Evolutionary conservation across 345 rosid genomes (phyloP), one percentile per base, ranked within the genome.

Genomic region (Salix koriyanagi): DNA sequence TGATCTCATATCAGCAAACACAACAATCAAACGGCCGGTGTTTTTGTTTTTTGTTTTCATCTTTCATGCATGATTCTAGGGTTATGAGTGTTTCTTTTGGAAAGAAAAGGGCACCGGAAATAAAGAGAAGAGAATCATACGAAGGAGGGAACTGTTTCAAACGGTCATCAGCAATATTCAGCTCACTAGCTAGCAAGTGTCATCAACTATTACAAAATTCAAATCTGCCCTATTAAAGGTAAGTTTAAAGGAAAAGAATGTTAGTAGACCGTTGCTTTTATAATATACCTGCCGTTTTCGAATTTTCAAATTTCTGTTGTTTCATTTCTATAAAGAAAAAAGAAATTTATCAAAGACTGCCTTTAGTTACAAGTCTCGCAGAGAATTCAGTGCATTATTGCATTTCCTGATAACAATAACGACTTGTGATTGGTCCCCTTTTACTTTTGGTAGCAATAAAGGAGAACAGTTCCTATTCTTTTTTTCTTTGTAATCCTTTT

Each of bases 131-230:
- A 78, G 26, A 65, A 42, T 76, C 48, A 52, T 34, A 32, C 84
- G 62, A 64, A 26, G 85, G 87, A 86, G 86, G 90, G 87, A 84
- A 82, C 83, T 64, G 81, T 77, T 83, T 88, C 83, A 74, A 84
- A 85, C 77, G 72, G 72, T 70, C 62, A 42, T 65, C 69, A 77
- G 81, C 77, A 70, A 70, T 65, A 66, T 58, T 50, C 66, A 77
- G 58, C 75, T 46, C 58, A 44, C 44, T 56, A 64, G 15, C 62
- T 58, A 23, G 64, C 28, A 9, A 58, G 28, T 56, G 61, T 54
- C 70, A 68, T 79, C 74, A 73, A 77, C 79, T 70, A 62, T 88
- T 85, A 19, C 85, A 71, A 87, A 80, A 88, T 88, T 37, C 71
- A 89, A 83, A 91, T 81, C 65, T 71, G 58, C 21, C 66, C 44